Conservation (phyloP, 345 rosid species). For the Zanthoxylum bungeanum region DNA sequence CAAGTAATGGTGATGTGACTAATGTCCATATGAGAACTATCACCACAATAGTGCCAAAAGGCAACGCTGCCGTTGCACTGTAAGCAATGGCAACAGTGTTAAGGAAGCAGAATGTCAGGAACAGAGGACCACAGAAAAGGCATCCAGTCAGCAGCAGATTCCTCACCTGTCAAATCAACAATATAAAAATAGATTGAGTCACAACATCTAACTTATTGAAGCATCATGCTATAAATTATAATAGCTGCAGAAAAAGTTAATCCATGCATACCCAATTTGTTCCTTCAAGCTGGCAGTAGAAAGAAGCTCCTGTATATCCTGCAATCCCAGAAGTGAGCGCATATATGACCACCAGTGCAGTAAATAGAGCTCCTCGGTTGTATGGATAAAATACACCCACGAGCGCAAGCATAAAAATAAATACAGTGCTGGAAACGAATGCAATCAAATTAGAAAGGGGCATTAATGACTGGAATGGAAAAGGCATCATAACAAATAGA, state of each 20-base stretch:
- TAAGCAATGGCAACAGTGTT: constrained; percentile 48
- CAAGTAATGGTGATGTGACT: constrained; percentile 43
- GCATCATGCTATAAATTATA: not conserved
- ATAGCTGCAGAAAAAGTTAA: not conserved
- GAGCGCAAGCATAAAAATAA: constrained; percentile 45
- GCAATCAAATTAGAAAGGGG: not conserved
- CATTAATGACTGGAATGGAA: not conserved
- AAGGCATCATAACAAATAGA: not conserved
- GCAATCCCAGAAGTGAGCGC: constrained; percentile 61
- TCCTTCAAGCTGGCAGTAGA: constrained; percentile 54
- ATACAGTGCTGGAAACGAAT: constrained; percentile 26
- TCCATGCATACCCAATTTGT: constrained; percentile 36
- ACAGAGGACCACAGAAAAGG: constrained; percentile 45
- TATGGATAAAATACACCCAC: constrained; percentile 62
- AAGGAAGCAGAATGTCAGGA: constrained; percentile 46
- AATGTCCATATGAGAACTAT: constrained; percentile 51
- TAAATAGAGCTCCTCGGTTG: constrained; percentile 49
- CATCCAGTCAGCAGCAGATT: constrained; percentile 40
- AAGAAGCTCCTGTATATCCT: constrained; percentile 45
- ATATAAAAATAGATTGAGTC: not conserved
- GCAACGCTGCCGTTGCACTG: constrained; percentile 53
- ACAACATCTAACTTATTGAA: not conserved
- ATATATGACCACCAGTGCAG: constrained; percentile 49
- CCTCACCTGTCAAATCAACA: constrained; percentile 34
- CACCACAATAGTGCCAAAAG: constrained; percentile 48